Base-by-base conservation (phyloP, 352 stramenopile species). In the Globisporangium nodosum region DNA sequence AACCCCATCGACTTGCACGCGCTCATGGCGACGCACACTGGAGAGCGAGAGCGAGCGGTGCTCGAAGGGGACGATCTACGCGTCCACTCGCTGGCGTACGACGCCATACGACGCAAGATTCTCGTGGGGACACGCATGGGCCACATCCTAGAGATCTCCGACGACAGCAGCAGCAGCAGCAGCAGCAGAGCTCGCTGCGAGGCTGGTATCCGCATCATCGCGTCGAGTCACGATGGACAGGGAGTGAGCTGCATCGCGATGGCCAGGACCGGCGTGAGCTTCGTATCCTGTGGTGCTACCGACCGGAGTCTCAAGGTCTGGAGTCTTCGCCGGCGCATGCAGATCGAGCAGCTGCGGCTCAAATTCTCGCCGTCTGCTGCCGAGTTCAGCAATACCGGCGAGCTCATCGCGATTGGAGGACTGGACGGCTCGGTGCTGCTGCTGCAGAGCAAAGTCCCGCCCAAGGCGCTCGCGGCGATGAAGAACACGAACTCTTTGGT, bases 51-150 rank as follows among this genome's bases (percentile, higher is more conserved):
- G 49, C 46, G 15, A 31, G 55, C 54, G 5, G 49, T 56, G 8
- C 56, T 76, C 11, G 60, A 87, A 56, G 63, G 71, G 0, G 79
- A 90, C 39, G 80, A 90, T 53, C 82, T 90, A 46, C 82, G 80
- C 21, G 74, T 94, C 30, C 70, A 74, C n/a, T 85, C 74, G 6
- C 55, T 94, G 20, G 76, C 76, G 30, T 94, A 94, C 51, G 77
- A 90, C 58, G 67, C 73, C 1, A 54, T 56, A 2, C 62, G 61
- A 2, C 71, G 73, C 49, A 69, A 65, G 6, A 81, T 91, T 40
- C 60, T 90, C 11, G 73, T 91, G 1, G 80, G 74, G 0, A 92
- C 84, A 27, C 71, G 79, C 21, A 65, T 48, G 15, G 74, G 78
- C 8, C 74, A 82, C 49, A 87, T 89, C 31, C 65, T 86, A 13